Conservation (phyloP, 2,329 filamentous ascomycete species). For the Colletotrichum sp. region DNA sequence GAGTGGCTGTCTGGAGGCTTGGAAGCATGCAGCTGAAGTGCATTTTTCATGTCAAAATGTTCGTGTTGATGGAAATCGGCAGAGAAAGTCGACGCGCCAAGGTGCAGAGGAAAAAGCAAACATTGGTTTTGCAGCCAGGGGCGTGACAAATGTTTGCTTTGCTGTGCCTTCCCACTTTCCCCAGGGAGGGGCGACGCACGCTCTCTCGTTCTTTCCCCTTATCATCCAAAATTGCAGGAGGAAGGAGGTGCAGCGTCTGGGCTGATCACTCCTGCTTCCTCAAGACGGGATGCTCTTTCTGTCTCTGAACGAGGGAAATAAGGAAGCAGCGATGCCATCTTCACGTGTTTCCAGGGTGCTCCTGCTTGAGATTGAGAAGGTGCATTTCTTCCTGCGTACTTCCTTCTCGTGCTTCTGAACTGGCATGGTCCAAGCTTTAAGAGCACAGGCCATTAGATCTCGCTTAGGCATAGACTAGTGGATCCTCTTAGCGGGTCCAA, state of each 20-base stretch:
- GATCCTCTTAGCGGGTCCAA: not conserved
- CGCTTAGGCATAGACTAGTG: not conserved
- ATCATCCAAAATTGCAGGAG: not conserved
- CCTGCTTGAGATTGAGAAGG: not conserved
- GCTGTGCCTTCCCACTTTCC: not conserved
- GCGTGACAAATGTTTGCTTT: not conserved
- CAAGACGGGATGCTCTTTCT: not conserved
- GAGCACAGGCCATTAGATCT: not conserved
- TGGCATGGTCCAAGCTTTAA: not conserved
- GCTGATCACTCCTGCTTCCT: not conserved
- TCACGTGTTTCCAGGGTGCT: not conserved
- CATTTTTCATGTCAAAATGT: not conserved
- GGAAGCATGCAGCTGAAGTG: not conserved
- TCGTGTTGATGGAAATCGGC: not conserved
- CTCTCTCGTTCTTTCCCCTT: not conserved
- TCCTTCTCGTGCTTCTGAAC: not conserved
- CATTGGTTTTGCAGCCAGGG: not conserved
- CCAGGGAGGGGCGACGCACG: not conserved
- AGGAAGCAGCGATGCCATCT: not conserved
- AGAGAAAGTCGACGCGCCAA: not conserved
- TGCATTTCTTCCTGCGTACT: not conserved
- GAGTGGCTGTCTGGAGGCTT: not conserved
- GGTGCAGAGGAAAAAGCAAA: constrained; percentile 9
- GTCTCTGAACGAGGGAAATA: not conserved
- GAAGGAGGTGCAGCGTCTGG: not conserved